Conservation (phyloP, 495 filamentous ascomycete species). For the Articulospora tetracladia region DNA sequence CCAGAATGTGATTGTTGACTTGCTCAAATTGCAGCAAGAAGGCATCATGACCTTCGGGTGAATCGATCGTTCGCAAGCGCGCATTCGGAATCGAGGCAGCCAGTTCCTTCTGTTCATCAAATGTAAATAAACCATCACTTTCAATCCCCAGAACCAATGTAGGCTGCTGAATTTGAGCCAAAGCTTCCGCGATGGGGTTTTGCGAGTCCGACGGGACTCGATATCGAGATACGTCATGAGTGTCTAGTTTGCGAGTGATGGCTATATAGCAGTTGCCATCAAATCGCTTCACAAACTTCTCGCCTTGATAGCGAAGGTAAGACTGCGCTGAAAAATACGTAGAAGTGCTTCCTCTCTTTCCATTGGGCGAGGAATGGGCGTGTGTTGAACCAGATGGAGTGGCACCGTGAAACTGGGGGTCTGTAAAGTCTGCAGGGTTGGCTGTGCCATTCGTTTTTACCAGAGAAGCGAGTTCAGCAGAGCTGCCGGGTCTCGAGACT, state of each 20-base stretch:
- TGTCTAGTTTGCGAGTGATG: conserved; percentile 98
- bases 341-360: conserved; percentile 44
- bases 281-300: conserved; percentile 95
- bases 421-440: conserved; percentile 31
- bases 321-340: conserved; percentile 97
- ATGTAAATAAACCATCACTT: conserved; percentile 92
- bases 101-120: conserved; percentile 89
- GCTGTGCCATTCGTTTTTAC: not conserved
- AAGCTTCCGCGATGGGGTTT: conserved; percentile 59
- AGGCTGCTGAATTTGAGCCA: conserved; percentile 82
- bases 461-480: conserved; percentile 1
- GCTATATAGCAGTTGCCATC: conserved; percentile 99
- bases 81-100: conserved; percentile 78
- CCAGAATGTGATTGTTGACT: conserved; percentile 82
- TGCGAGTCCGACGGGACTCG: conserved; percentile 17
- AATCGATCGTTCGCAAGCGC: conserved; percentile 79
- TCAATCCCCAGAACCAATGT: conserved; percentile 89
- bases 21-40: conserved; percentile 97
- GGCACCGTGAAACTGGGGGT: conserved; percentile 78
- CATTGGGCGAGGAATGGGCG: not conserved
- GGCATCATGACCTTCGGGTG: conserved; percentile 92
- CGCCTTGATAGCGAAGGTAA: conserved; percentile 95
- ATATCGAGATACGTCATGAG: conserved; percentile 81
- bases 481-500: conserved; percentile 19
- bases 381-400: conserved; percentile 25